Conservation (phyloP, 2,329 filamentous ascomycete genomes). For the Aspergillaceae sp. region DNA sequence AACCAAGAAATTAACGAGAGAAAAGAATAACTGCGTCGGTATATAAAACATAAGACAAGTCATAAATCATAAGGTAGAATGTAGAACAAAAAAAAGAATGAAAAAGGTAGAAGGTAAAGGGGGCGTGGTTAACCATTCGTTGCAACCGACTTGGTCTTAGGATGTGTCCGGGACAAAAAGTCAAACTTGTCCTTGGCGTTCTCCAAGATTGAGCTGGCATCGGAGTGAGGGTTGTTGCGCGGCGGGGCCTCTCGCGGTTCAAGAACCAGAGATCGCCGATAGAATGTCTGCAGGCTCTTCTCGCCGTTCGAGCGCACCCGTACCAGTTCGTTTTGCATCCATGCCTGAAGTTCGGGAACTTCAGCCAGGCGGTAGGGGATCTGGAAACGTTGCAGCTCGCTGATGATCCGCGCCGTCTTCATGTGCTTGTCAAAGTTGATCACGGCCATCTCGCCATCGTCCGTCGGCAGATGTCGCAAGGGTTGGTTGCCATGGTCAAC, state of each 20-base stretch:
- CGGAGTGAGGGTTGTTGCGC: constrained; percentile 14
- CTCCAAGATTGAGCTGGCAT: constrained; percentile 25
- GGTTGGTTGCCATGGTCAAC: constrained; percentile 88
- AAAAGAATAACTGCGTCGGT: too few species aligned
- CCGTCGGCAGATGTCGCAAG: constrained; percentile 63
- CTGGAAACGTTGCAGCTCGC: constrained; percentile 91
- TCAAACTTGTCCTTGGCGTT: constrained; percentile 45
- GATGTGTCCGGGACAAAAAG: constrained; percentile 44
- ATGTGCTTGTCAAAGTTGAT: constrained; percentile 98
- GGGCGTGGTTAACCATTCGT: constrained; percentile 22
- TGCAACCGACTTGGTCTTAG: constrained; percentile 33
- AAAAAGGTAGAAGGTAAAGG: constrained; percentile 7
- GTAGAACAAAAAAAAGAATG: not conserved
- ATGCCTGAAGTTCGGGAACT: constrained; percentile 82
- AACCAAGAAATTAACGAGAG: not conserved
- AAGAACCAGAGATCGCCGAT: constrained; percentile 73
- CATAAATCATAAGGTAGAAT: not conserved
- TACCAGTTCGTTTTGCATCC: constrained; percentile 74
- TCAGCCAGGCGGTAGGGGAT: constrained; percentile 79
- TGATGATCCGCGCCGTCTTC: constrained; percentile 89
- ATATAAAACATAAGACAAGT: too few species aligned
- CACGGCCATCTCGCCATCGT: constrained; percentile 61
- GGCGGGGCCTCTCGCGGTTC: constrained; percentile 51
- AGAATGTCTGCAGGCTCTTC: constrained; percentile 58
- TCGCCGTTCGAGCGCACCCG: constrained; percentile 61